Percentiles rank a stretch among this genome's conserved stretches.
Conservation (phyloP, 805 yeast species). For the Candida ulmi region DNA sequence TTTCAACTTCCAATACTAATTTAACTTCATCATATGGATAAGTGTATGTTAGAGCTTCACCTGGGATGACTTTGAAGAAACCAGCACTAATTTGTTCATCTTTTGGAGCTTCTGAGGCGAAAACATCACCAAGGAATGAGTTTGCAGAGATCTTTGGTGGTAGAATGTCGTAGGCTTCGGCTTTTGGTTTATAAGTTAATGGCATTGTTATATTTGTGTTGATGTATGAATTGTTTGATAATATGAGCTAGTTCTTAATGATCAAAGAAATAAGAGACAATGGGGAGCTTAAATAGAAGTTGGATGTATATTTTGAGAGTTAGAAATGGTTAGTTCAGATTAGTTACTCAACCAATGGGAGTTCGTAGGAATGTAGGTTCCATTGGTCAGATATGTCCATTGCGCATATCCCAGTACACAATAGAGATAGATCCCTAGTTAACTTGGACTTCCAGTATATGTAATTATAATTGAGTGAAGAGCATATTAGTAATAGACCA, state of each 20-base stretch:
- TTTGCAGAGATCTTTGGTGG: conserved; percentile 62
- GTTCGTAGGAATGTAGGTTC: too few species aligned
- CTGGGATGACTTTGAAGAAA: conserved; percentile 64
- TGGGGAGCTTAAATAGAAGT: too few species aligned
- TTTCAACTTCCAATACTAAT: conserved; percentile 60
- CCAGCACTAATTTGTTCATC: conserved; percentile 59
- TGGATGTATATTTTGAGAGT: too few species aligned
- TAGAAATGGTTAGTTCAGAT: too few species aligned
- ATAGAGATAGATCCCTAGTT: too few species aligned
- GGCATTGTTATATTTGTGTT: conserved; percentile 36
- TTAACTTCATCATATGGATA: conserved; percentile 66
- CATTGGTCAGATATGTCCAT: too few species aligned
- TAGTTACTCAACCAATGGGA: too few species aligned
- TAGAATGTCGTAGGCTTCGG: conserved; percentile 47
- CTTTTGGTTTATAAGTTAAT: conserved; percentile 45
- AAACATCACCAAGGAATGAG: conserved; percentile 61
- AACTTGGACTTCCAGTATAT: too few species aligned
- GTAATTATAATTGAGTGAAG: too few species aligned
- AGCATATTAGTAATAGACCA: too few species aligned
- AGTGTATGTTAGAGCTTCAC: conserved; percentile 59
- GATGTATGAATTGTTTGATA: neutral
- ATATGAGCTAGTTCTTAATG: too few species aligned
- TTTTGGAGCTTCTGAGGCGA: conserved; percentile 50
- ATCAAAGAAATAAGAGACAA: neutral
- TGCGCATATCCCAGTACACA: too few species aligned